Evolutionary conservation across 352 stramenopile genomes (phyloP).

Genomic region (Phytophthora fragariae): DNA sequence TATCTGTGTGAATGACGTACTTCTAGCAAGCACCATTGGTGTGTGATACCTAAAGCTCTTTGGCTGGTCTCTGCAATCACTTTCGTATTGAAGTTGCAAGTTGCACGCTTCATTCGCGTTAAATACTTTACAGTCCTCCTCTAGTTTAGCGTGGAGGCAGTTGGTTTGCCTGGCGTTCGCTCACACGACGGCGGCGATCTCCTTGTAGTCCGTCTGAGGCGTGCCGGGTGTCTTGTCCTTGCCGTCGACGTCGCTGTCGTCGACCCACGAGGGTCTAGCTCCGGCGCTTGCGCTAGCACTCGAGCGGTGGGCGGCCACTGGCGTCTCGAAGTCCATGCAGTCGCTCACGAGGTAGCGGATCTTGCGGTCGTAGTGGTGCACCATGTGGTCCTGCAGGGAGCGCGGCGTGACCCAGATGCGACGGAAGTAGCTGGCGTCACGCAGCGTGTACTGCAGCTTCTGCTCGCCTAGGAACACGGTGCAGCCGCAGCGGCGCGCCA

Average conservation of each 20-base stretch:
- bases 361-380: conserved; percentile 86
- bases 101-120: conserved; percentile 16
- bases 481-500: conserved; percentile 67
- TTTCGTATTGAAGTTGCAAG: not conserved
- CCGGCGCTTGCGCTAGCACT: conserved; percentile 25
- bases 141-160: not conserved
- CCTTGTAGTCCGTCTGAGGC: conserved; percentile 40
- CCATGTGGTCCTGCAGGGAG: conserved; percentile 76
- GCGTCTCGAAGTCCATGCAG: conserved; percentile 61
- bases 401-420: conserved; percentile 72
- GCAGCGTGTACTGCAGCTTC: conserved; percentile 74
- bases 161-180: not conserved
- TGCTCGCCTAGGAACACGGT: conserved; percentile 73
- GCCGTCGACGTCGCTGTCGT: conserved; percentile 16
- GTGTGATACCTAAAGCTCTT: not conserved
- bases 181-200: conserved; percentile 51
- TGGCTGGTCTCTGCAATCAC: not conserved
- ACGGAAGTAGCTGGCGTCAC: conserved; percentile 73
- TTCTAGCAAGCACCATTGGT: too few relatives aligned
- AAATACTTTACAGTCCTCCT: conserved; percentile 32
- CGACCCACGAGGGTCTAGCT: conserved; percentile 36
- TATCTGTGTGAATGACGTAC: too few relatives aligned
- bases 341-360: conserved; percentile 64
- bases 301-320: conserved; percentile 34
- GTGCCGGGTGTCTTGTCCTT: conserved; percentile 25